These are phyloP conservation scores for Escovopsis sp. DNA, from an alignment of 2,329 filamentous ascomycete species.

Conservation along the genomic window DNA sequence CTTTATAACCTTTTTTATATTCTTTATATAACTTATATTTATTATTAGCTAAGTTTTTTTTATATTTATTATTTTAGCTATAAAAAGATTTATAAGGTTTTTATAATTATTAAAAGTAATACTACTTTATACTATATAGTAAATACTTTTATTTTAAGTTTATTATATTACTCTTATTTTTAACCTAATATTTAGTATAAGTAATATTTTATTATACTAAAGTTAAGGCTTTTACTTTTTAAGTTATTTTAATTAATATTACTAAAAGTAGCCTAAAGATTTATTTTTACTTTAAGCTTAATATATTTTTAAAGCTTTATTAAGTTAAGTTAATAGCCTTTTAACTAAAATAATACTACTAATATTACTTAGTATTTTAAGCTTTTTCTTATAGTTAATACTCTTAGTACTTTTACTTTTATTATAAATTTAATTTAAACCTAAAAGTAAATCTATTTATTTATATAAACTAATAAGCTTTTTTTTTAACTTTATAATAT, in stretches of 20 bases:
- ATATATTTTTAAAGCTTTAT: neutral
- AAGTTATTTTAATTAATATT: neutral
- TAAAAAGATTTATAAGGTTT: too few species aligned
- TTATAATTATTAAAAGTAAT: too few species aligned
- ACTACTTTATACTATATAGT: too few species aligned
- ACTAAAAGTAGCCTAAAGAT: neutral
- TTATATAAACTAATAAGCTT: neutral
- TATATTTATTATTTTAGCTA: too few species aligned
- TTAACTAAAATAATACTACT: neutral
- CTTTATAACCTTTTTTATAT: too few species aligned
- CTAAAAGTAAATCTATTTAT: neutral
- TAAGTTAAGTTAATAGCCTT: neutral
- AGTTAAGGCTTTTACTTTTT: neutral
- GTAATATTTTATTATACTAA: too few species aligned
- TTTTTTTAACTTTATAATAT: neutral
- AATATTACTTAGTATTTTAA: neutral
- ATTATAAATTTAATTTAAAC: neutral
- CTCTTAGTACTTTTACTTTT: neutral
- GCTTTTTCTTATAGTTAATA: neutral
- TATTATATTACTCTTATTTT: too few species aligned
- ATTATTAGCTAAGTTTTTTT: too few species aligned
- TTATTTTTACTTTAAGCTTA: neutral
- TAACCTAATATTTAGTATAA: too few species aligned
- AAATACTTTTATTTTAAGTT: too few species aligned
- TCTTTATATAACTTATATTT: too few species aligned